Evolutionary conservation across 805 yeast genomes (phyloP).

Genomic region (Ogataea glucozyma): DNA sequence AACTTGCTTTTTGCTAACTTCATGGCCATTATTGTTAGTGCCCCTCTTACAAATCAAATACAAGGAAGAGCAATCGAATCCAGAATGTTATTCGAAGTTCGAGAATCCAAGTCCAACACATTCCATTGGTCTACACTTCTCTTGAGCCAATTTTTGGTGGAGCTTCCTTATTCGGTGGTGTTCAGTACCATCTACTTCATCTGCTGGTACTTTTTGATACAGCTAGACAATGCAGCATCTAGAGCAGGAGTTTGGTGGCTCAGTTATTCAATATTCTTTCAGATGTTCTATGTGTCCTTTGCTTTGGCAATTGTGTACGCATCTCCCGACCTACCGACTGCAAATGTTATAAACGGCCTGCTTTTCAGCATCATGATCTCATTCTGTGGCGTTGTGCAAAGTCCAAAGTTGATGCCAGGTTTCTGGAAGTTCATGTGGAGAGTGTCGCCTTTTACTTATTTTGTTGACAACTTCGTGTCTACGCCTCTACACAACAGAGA

Average conservation of each 20-base stretch:
- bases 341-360: conserved; percentile 43
- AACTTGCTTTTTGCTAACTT: conserved; percentile 59
- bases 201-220: conserved; percentile 44
- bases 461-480: conserved; percentile 43
- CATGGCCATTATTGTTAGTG: conserved; percentile 53
- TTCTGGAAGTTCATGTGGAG: conserved; percentile 50
- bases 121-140: conserved; percentile 66
- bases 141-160: conserved; percentile 52
- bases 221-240: conserved; percentile 47
- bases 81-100: conserved; percentile 63
- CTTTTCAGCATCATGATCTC: conserved; percentile 35
- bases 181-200: conserved; percentile 48
- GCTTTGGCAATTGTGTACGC: conserved; percentile 43
- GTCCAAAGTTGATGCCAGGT: conserved; percentile 44
- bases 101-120: conserved; percentile 70
- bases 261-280: conserved; percentile 35
- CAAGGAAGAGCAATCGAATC: conserved; percentile 55
- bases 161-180: conserved; percentile 57
- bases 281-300: conserved; percentile 34
- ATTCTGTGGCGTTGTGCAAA: conserved; percentile 47
- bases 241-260: conserved; percentile 40
- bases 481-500: conserved; percentile 41
- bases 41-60: conserved; percentile 62
- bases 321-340: conserved; percentile 46
- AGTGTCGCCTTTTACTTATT: conserved; percentile 49